Percentiles rank a stretch among this genome's conserved stretches.
phyloP scores from a whole-genome alignment of 225 moss, liverwort and hornwort species.

The Bryoerythrophyllum caledonicum region DNA sequence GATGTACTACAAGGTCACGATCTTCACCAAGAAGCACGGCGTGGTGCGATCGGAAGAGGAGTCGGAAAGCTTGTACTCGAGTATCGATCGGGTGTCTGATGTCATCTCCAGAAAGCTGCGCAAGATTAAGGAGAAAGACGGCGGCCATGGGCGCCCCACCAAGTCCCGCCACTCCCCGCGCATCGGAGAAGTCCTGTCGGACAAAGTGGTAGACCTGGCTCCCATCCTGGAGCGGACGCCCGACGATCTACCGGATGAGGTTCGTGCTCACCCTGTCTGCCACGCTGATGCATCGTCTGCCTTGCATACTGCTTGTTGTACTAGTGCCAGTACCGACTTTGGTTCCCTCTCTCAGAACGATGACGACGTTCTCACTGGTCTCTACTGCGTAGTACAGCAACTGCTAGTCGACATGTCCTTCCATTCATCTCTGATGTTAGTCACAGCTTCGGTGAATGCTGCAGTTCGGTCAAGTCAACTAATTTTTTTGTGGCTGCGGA shows the following conservation, averaged over 20 bases:
- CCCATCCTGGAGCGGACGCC: constrained; percentile 62
- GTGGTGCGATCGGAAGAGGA: constrained; percentile 88
- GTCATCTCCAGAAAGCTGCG: constrained; percentile 79
- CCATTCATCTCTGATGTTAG: background rate
- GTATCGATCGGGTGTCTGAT: constrained; percentile 83
- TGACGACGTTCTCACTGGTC: background rate
- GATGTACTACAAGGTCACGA: constrained; percentile 51
- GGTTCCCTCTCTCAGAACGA: background rate
- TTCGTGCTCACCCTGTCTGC: constrained; percentile 3
- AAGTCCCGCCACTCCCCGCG: constrained; percentile 75
- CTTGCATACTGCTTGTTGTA: background rate
- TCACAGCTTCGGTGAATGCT: background rate
- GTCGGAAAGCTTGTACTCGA: constrained; percentile 69
- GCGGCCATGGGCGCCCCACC: constrained; percentile 73
- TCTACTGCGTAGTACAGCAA: background rate
- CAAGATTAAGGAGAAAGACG: constrained; percentile 91
- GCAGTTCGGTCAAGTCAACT: background rate
- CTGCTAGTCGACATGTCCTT: background rate
- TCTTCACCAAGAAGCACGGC: constrained; percentile 85
- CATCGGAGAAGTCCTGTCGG: constrained; percentile 69
- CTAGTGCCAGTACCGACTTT: background rate
- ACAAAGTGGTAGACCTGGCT: constrained; percentile 66
- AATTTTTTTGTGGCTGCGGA: background rate
- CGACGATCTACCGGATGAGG: constrained; percentile 82
- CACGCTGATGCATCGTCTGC: background rate